Base-by-base conservation (phyloP, 2,329 filamentous ascomycete genomes). In the Fusarium concolor region DNA sequence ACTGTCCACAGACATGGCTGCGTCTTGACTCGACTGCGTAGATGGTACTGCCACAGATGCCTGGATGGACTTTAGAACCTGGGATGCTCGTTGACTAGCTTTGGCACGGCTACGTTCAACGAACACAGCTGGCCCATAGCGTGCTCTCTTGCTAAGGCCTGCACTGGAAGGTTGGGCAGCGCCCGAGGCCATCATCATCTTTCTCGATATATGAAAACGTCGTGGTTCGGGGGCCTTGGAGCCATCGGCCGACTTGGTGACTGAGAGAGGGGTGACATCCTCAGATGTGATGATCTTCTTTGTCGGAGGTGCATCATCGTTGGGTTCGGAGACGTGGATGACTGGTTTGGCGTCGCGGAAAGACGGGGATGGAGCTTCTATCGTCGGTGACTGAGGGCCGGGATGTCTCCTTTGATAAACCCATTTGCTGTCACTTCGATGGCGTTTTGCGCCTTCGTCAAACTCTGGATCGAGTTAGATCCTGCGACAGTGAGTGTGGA, bases 141-240 rank as follows among this genome's bases (percentile, higher is more conserved):
- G 79, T 6, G 67, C 69, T 55, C 79, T 80, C 74, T 85, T 86
- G 17, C 79, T 78, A 7, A 79, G 56, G 3, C 79, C 77, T 8
- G 76, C 59, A 39, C 70, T 65, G 12, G 70, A 44, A 4, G 73
- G 67, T 11, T 70, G 59, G 41, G 29, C 51, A 38, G 31, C 18
- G 24, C 41, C 52, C 24, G 56, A 71, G 29, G 79, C 71, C 58
- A 79, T 75, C 74, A 83, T 78, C 60, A 82, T 79, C 50, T 78
- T 80, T 58, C 82, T 80, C 17, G 85, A 87, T 62, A 89, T 83
- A 70, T 87, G 86, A 63, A 88, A 89, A 41, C 84, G 81, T 56
- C 86, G 83, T 14, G 81, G 83, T 67, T 84, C 81, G 15, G 75
- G 54, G 17, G 50, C 28, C 38, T 14, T 56, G 26, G 51, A 42